Base-by-base conservation (phyloP, 345 rosid genomes). In the Hibiscus trionum region DNA sequence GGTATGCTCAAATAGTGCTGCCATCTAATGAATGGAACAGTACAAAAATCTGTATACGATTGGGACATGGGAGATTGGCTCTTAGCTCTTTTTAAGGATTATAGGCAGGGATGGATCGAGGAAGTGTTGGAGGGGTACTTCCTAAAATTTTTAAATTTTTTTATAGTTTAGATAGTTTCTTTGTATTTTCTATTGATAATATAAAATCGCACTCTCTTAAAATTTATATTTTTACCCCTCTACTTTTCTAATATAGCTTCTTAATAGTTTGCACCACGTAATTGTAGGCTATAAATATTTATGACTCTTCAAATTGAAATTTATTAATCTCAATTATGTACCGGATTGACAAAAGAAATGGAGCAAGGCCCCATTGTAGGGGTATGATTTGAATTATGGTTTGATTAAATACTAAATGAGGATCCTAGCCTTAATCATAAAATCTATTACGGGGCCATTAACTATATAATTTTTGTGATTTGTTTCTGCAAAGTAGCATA, bases 361-460 rank as follows among this genome's bases (percentile, higher is more conserved):
- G 65, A 67, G 44, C 61, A 74, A 39, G 42, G 69, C 21, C 67
- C 67, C 63, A 46, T 76, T 8, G 6, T 17, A 27, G 50, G 37
- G 19, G 19, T 66, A 72, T 49, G 52, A 58, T 73, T 67, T 49
- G 66, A 60, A 53, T 61, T 16, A 69, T 42, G 19, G 47, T 31
- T 78, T 15, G 74, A 52, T 50, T 42, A 71, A 56, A 46, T 58
- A 19, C 12, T 11, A 42, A 71, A 59, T 12, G 44, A 33, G 29
- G 61, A 61, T 63, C 60, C 61, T 61, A 4, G 49, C 39, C 17
- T 59, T 55, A 35, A 74, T 27, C 60, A 65, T 57, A 71, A 61
- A 46, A 33, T 8, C 75, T 73, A 68, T 17, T 47, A 31, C 61
- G 73, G 77, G 76, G 60, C 78, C 77, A 62, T 66, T 39, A 14